Evolutionary conservation across 1,139 yeast genomes (phyloP).

Genomic region (Yamadazyma sp.): DNA sequence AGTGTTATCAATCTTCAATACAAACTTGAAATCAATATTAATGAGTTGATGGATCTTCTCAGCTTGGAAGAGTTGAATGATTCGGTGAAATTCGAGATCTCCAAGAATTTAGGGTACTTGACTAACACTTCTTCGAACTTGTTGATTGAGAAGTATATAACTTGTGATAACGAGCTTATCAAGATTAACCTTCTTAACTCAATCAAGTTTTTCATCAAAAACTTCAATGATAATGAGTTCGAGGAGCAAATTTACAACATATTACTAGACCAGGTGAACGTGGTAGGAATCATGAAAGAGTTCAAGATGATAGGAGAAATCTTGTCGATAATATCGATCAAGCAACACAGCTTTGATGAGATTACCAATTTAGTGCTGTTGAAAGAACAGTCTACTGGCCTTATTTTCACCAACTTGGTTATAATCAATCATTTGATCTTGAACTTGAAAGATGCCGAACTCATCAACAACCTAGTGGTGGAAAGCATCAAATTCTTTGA

Average conservation of each 20-base stretch:
- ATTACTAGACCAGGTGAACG: constrained; percentile 13
- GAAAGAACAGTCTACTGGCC: constrained; percentile 17
- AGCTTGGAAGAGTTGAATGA: constrained; percentile 12
- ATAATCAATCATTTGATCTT: constrained; percentile 32
- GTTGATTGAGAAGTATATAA: constrained; percentile 16
- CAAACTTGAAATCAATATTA: constrained; percentile 19
- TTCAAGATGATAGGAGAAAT: constrained; percentile 34
- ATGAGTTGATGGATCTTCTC: constrained; percentile 19
- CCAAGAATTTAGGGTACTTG: constrained; percentile 15
- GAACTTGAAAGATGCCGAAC: constrained; percentile 8
- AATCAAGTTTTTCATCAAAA: constrained; percentile 11
- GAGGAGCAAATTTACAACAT: constrained; percentile 10
- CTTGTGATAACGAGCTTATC: constrained; percentile 7
- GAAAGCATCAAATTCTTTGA: constrained; percentile 19
- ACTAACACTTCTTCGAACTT: constrained; percentile 15
- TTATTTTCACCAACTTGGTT: constrained; percentile 32
- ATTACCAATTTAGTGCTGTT: constrained; percentile 16
- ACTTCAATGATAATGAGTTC: constrained; percentile 9
- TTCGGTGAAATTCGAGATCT: constrained; percentile 19
- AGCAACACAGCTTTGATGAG: constrained; percentile 17
- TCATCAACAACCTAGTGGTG: constrained; percentile 15
- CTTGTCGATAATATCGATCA: constrained; percentile 23
- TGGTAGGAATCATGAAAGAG: constrained; percentile 16
- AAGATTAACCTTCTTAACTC: constrained; percentile 11
- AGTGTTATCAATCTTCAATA: constrained; percentile 11